These are phyloP conservation scores for Pichia ethanolica DNA, from an alignment of 805 yeast genomes.

Conservation along the genomic window DNA sequence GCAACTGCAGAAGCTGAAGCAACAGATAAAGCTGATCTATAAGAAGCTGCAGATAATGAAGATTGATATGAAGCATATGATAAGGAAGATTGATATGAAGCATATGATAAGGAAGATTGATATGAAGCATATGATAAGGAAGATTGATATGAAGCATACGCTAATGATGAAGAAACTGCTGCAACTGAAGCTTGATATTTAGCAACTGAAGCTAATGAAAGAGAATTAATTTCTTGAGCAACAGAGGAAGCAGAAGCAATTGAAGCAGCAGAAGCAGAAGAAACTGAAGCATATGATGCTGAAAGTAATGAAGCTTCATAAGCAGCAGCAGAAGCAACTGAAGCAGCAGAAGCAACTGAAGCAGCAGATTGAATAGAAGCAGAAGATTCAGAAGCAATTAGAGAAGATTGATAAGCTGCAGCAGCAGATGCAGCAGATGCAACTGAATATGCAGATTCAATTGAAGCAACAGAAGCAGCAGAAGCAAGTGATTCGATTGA, in stretches of 20 bases:
- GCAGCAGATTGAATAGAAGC: conserved; percentile 12
- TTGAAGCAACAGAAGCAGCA: conserved; percentile 16
- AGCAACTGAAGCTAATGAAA: conserved; percentile 11
- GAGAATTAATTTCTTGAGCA: conserved; percentile 12
- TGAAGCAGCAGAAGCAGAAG: conserved; percentile 13
- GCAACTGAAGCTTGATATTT: conserved; percentile 6
- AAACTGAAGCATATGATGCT: conserved; percentile 14
- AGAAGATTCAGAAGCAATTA: too few species aligned
- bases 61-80: not conserved
- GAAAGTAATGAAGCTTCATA: conserved; percentile 16
- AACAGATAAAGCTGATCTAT: not conserved
- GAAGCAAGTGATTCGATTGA: conserved; percentile 18
- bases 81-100: not conserved
- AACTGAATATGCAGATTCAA: conserved; percentile 10
- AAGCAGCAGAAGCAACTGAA: conserved; percentile 19
- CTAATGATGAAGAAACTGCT: conserved; percentile 4
- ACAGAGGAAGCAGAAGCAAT: conserved; percentile 16
- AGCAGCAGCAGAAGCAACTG: conserved; percentile 16
- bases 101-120: not conserved
- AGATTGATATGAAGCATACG: not conserved
- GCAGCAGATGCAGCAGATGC: conserved; percentile 15
- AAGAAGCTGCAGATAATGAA: conserved; percentile 12
- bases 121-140: not conserved
- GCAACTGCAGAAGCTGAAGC: conserved; percentile 14
- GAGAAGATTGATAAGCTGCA: conserved; percentile 11